Evolutionary conservation across 805 yeast genomes (phyloP).

Genomic region (Candida peoriensis): DNA sequence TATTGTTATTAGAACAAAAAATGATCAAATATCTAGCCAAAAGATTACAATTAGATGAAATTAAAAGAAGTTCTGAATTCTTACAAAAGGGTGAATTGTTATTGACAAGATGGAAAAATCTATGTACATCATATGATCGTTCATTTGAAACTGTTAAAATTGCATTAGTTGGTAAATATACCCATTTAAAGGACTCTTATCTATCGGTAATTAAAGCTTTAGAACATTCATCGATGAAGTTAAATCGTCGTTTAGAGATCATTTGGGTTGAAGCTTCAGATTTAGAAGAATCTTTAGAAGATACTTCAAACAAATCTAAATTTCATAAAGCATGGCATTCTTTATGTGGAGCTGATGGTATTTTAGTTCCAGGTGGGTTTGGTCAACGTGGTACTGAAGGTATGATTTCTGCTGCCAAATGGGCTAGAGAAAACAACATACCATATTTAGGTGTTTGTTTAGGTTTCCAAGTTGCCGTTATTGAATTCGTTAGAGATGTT

Average conservation of each 20-base stretch:
- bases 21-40: slow-evolving; percentile 66
- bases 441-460: slow-evolving; percentile 97
- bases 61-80: slow-evolving; percentile 45
- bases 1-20: slow-evolving; percentile 81
- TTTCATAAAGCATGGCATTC: slow-evolving; percentile 95
- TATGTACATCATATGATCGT: slow-evolving; percentile 77
- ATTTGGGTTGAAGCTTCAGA: slow-evolving; percentile 96
- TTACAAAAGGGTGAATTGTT: slow-evolving; percentile 60
- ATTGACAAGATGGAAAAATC: slow-evolving; percentile 70
- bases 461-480: slow-evolving; percentile 95
- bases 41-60: slow-evolving; percentile 57
- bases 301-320: slow-evolving; percentile 56
- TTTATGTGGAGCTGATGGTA: slow-evolving; percentile 92
- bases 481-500: slow-evolving; percentile 83
- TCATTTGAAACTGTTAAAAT: slow-evolving; percentile 85
- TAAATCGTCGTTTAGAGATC: slow-evolving; percentile 78
- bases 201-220: slow-evolving; percentile 91
- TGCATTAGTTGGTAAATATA: slow-evolving; percentile 97
- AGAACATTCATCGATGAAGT: slow-evolving; percentile 92
- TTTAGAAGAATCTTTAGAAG: slow-evolving; percentile 70
- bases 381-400: slow-evolving; percentile 98
- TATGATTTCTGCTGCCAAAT: slow-evolving; percentile 93
- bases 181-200: slow-evolving; percentile 91
- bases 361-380: slow-evolving; percentile 97
- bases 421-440: slow-evolving; percentile 94